phyloP scores from a whole-genome alignment of 2,329 filamentous ascomycete genomes.

The Nothophoma quercina region DNA sequence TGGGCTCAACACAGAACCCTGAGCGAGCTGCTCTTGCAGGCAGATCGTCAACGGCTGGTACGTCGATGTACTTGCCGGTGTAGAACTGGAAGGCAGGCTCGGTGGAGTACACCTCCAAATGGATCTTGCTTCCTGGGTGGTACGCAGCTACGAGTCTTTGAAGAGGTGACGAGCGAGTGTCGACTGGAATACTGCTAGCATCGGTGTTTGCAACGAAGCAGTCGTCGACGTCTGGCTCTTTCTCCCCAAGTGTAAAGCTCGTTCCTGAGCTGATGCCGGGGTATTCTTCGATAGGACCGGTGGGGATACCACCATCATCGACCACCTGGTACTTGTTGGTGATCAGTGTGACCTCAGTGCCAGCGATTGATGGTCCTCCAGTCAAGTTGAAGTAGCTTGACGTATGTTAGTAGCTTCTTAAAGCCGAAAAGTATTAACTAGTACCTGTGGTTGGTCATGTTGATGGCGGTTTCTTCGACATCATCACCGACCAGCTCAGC shows the following conservation, averaged over 20 bases:
- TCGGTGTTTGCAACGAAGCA: conserved; percentile 82
- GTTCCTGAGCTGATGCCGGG: conserved; percentile 70
- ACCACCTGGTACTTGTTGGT: conserved; percentile 75
- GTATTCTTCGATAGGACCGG: conserved; percentile 69
- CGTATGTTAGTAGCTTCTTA: neutral
- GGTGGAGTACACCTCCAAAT: conserved; percentile 87
- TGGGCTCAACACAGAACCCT: conserved; percentile 92
- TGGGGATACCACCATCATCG: conserved; percentile 77
- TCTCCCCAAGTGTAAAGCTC: conserved; percentile 74
- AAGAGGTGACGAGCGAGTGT: conserved; percentile 65
- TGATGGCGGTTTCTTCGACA: conserved; percentile 88
- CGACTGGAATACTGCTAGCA: conserved; percentile 59
- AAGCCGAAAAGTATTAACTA: conserved; percentile 27
- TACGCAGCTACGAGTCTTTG: conserved; percentile 73
- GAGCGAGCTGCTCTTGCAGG: conserved; percentile 72
- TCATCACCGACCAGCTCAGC: conserved; percentile 76
- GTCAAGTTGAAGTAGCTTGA: conserved; percentile 73
- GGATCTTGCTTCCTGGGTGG: conserved; percentile 76
- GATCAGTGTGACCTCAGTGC: conserved; percentile 65
- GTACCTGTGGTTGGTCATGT: conserved; percentile 94
- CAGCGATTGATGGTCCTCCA: conserved; percentile 64
- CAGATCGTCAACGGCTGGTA: conserved; percentile 67
- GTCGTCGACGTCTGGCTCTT: conserved; percentile 82
- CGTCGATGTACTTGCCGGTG: conserved; percentile 83
- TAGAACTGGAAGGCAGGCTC: conserved; percentile 98